Evolutionary conservation across 371 early-diverging fungal species (phyloP).

Genomic region (Dinochytrium kinnereticum): DNA sequence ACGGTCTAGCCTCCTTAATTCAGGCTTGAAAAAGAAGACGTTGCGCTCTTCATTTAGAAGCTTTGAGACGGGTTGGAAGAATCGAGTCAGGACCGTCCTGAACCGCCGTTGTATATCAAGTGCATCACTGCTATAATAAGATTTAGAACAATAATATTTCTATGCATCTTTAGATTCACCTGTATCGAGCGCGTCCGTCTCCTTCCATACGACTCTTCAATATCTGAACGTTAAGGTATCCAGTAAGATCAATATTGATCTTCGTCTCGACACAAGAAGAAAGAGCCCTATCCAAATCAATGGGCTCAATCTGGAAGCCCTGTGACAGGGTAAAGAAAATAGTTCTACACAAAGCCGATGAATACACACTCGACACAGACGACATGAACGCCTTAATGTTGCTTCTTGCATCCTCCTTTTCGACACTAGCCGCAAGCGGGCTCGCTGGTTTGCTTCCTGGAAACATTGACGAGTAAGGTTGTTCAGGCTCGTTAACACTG

Average conservation of each 20-base stretch:
- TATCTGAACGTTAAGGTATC: slow-evolving; percentile 67
- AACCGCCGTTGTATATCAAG: slow-evolving; percentile 55
- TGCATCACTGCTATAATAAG: not conserved
- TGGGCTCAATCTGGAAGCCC: slow-evolving; percentile 47
- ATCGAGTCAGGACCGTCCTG: slow-evolving; percentile 62
- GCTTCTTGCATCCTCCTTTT: not conserved
- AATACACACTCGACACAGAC: slow-evolving; percentile 15
- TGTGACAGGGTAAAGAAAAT: slow-evolving; percentile 27
- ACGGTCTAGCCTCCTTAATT: not conserved
- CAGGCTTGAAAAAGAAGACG: slow-evolving; percentile 72
- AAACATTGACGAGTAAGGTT: not conserved
- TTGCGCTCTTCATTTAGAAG: slow-evolving; percentile 53
- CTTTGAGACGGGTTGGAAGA: slow-evolving; percentile 66
- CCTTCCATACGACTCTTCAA: slow-evolving; percentile 48
- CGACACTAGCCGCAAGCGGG: not conserved
- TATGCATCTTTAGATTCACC: not conserved
- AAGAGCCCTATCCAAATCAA: slow-evolving; percentile 69
- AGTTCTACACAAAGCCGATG: slow-evolving; percentile 25
- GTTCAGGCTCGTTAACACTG: not conserved
- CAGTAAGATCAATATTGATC: slow-evolving; percentile 77
- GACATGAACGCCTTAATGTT: slow-evolving; percentile 17
- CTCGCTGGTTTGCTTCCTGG: not conserved
- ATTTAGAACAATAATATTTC: too few relatives aligned
- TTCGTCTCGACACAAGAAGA: slow-evolving; percentile 67
- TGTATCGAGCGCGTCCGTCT: not conserved